Evolutionary conservation across 2,329 filamentous ascomycete genomes (phyloP).

Genomic region (Cyphellophora europaea): DNA sequence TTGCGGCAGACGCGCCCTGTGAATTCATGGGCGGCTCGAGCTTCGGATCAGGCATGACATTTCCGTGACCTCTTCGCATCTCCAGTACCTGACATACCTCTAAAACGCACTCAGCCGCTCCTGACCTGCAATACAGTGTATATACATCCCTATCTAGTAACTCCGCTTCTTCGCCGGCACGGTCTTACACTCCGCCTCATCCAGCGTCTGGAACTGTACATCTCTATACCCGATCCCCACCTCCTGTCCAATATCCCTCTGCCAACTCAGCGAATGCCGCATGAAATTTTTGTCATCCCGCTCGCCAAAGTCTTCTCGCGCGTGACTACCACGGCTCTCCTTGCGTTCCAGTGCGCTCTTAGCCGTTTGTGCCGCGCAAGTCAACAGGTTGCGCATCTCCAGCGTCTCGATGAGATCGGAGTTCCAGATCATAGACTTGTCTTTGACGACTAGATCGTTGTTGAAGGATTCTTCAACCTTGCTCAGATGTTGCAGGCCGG

Average conservation of each 20-base stretch:
- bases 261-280: slow-evolving; percentile 40
- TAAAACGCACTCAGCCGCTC: too few species aligned
- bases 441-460: slow-evolving; percentile 73
- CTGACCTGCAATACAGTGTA: too few species aligned
- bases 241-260: slow-evolving; percentile 27
- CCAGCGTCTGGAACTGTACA: slow-evolving; percentile 33
- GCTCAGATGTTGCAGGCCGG: slow-evolving; percentile 72
- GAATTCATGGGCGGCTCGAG: too few species aligned
- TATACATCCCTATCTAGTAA: too few species aligned
- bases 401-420: slow-evolving; percentile 84
- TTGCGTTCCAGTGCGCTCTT: slow-evolving; percentile 72
- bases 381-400: slow-evolving; percentile 77
- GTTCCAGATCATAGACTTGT: slow-evolving; percentile 97
- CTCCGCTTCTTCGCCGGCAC: slow-evolving; percentile 26
- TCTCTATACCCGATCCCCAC: slow-evolving; percentile 31
- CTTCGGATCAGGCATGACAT: too few species aligned
- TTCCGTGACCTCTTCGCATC: too few species aligned
- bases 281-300: slow-evolving; percentile 56
- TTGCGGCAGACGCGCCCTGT: too few species aligned
- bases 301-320: slow-evolving; percentile 78
- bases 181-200: slow-evolving; percentile 32
- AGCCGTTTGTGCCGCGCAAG: slow-evolving; percentile 77
- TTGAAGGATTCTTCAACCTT: slow-evolving; percentile 66
- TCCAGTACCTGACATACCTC: too few species aligned
- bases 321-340: slow-evolving; percentile 79